Evolutionary conservation across 1,284 basidiomycete genomes (phyloP).

Genomic region (Mycosarcoma mackinlayi): DNA sequence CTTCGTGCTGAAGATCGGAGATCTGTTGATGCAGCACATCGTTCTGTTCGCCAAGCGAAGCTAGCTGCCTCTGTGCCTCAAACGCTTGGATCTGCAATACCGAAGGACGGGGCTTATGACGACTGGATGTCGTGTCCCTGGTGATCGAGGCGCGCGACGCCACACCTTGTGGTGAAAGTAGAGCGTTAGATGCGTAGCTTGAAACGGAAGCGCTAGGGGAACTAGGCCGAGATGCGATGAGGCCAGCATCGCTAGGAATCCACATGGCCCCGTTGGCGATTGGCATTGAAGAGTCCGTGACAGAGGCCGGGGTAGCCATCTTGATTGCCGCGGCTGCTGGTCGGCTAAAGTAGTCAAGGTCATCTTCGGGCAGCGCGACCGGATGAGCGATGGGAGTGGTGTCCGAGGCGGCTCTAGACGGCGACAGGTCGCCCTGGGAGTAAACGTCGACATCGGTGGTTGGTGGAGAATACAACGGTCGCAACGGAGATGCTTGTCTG

Average conservation of each 20-base stretch:
- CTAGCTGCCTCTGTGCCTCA: slow-evolving; percentile 56
- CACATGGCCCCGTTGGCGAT: slow-evolving; percentile 9
- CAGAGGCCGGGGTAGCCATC: not conserved
- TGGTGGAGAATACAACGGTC: slow-evolving; percentile 48
- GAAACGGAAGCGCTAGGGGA: slow-evolving; percentile 40
- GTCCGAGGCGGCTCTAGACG: slow-evolving; percentile 19
- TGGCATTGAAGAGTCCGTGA: not conserved
- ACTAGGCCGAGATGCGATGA: slow-evolving; percentile 37
- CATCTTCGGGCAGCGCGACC: not conserved
- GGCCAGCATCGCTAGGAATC: slow-evolving; percentile 37
- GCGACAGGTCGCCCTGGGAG: slow-evolving; percentile 21
- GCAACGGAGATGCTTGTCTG: not conserved
- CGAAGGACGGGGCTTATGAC: slow-evolving; percentile 32
- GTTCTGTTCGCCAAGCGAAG: slow-evolving; percentile 53
- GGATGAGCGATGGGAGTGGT: slow-evolving; percentile 29
- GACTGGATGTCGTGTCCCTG: slow-evolving; percentile 2
- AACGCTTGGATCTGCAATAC: slow-evolving; percentile 36
- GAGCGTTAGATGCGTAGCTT: slow-evolving; percentile 33
- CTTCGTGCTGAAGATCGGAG: slow-evolving; percentile 56
- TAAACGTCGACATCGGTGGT: slow-evolving; percentile 42
- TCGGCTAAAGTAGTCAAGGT: slow-evolving; percentile 32
- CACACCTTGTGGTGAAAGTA: slow-evolving; percentile 13
- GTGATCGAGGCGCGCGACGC: slow-evolving; percentile 6
- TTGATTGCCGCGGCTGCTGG: not conserved
- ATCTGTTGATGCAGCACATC: slow-evolving; percentile 57